Conservation (phyloP, 2,329 filamentous ascomycete genomes). For the Fusarium austroafricanum region DNA sequence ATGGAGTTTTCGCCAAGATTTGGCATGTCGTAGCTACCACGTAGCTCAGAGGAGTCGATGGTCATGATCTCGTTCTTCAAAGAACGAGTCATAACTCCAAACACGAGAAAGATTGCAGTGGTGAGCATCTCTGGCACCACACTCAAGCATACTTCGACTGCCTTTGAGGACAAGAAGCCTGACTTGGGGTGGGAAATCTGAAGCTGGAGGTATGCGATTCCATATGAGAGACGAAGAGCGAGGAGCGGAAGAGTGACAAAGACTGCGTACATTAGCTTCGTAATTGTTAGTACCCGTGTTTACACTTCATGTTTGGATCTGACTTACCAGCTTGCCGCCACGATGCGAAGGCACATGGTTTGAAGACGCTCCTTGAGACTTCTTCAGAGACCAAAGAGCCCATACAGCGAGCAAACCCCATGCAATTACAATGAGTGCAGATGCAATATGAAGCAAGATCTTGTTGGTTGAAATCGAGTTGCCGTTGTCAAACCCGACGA, state of each 20-base stretch:
- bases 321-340: constrained; percentile 6
- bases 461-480: not conserved
- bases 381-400: constrained; percentile 16
- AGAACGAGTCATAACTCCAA: constrained; percentile 2
- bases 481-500: not conserved
- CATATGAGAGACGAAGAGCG: constrained; percentile 9
- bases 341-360: not conserved
- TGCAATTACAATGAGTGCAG: constrained; percentile 11
- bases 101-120: constrained; percentile 4
- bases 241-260: constrained; percentile 14
- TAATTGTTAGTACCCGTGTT: not conserved
- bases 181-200: constrained; percentile 8
- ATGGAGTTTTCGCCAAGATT: not conserved
- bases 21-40: not conserved
- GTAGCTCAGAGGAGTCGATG: not conserved
- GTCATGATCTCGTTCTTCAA: constrained; percentile 15
- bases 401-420: constrained; percentile 3
- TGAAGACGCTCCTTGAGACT: not conserved
- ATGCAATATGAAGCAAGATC: constrained; percentile 9
- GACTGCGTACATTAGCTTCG: constrained; percentile 12
- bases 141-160: constrained; percentile 8
- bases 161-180: constrained; percentile 12
- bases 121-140: constrained; percentile 11
- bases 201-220: constrained; percentile 11
- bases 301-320: not conserved